These are phyloP conservation scores for Clarireedia hainanense DNA, from an alignment of 2,329 filamentous ascomycete species.

Conservation along the genomic window DNA sequence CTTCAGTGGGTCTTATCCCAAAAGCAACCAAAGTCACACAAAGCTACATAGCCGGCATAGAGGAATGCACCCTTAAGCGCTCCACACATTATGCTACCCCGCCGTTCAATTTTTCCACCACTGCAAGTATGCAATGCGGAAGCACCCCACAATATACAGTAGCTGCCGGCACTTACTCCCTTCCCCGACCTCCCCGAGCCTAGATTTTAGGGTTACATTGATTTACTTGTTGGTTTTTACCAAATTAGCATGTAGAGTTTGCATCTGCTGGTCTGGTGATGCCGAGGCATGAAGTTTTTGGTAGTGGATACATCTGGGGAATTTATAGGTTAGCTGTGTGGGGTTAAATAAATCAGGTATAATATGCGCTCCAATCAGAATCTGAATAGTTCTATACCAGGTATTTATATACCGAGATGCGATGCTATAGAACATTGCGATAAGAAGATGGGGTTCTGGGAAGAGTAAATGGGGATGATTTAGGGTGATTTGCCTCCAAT, in stretches of 20 bases:
- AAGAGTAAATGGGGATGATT: no score
- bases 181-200: neutral
- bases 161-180: neutral
- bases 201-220: neutral
- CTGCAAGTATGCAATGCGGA: neutral
- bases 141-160: neutral
- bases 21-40: no score
- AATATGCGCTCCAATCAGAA: constrained; percentile 5
- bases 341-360: neutral
- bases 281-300: neutral
- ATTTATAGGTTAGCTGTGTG: neutral
- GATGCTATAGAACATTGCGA: neutral
- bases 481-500: no score
- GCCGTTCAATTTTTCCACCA: neutral
- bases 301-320: no score
- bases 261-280: neutral
- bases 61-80: neutral
- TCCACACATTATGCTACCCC: neutral
- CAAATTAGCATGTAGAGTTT: neutral
- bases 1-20: no score
- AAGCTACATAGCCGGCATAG: no score
- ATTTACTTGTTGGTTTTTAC: neutral
- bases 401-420: neutral
- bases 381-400: neutral
- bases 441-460: no score